Percentiles rank a stretch among this genome's conserved stretches.
phyloP scores from a whole-genome alignment of 805 yeast genomes.

The Nadsonia fulvescens region DNA sequence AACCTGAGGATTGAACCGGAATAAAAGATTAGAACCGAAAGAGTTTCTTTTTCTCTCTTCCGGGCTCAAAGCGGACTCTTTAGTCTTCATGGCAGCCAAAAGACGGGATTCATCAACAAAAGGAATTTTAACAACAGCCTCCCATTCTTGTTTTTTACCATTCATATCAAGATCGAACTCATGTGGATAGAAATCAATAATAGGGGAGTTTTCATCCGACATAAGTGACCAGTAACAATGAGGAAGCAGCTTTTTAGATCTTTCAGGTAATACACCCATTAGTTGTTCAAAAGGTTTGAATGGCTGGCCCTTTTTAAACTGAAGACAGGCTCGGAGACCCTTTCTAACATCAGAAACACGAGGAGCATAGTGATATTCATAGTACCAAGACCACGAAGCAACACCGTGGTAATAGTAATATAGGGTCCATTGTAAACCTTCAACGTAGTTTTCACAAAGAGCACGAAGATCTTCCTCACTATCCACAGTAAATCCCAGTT shows the following conservation, averaged over 20 bases:
- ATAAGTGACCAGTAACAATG: conserved; percentile 58
- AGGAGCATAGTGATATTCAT: conserved; percentile 80
- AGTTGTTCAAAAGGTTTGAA: conserved; percentile 88
- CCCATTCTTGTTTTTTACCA: conserved; percentile 93
- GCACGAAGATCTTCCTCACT: conserved; percentile 37
- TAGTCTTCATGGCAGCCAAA: conserved; percentile 51
- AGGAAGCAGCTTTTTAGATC: conserved; percentile 72
- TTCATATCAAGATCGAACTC: conserved; percentile 86
- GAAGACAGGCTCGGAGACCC: conserved; percentile 40
- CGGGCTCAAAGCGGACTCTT: conserved; percentile 39
- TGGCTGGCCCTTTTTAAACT: conserved; percentile 48
- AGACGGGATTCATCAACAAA: conserved; percentile 78
- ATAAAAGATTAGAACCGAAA: conserved; percentile 52
- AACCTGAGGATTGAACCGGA: conserved; percentile 59
- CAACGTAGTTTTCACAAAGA: conserved; percentile 64
- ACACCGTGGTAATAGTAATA: conserved; percentile 79
- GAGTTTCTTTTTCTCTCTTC: conserved; percentile 62
- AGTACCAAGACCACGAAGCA: conserved; percentile 94
- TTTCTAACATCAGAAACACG: conserved; percentile 69
- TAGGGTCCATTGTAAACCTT: conserved; percentile 94
- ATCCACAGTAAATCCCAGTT: conserved; percentile 45
- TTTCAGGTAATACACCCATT: conserved; percentile 93
- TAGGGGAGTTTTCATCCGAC: conserved; percentile 71
- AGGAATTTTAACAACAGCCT: conserved; percentile 82
- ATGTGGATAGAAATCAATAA: conserved; percentile 80